These are phyloP conservation scores for Euphorbia pulcherrima DNA, from an alignment of 345 rosid species.

Conservation along the genomic window DNA sequence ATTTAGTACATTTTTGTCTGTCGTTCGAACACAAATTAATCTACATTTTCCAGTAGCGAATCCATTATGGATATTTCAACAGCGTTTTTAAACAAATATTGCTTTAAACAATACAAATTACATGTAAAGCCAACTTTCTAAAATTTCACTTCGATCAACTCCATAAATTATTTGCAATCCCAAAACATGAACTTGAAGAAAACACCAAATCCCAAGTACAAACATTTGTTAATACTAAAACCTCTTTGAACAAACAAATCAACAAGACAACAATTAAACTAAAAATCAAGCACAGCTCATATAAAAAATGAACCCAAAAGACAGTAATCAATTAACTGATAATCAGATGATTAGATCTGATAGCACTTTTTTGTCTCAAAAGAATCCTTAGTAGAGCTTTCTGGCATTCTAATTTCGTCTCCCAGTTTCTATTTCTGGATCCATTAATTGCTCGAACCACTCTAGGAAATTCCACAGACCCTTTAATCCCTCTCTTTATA, in stretches of 20 bases:
- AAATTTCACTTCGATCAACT: neutral
- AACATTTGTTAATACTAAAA: neutral
- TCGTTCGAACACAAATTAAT: slow-evolving; percentile 7
- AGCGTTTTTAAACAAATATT: too few relatives aligned
- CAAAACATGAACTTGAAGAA: slow-evolving; percentile 1
- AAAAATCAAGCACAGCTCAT: slow-evolving; percentile 6
- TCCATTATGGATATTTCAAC: too few relatives aligned
- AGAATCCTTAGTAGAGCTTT: slow-evolving; percentile 73
- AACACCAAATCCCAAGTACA: neutral
- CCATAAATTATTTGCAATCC: slow-evolving; percentile 18
- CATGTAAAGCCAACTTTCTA: neutral
- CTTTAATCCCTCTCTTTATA: slow-evolving; percentile 78
- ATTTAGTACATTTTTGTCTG: too few relatives aligned
- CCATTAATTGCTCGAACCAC: slow-evolving; percentile 57
- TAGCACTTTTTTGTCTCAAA: slow-evolving; percentile 56
- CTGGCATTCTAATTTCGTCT: slow-evolving; percentile 73
- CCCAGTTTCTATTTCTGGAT: slow-evolving; percentile 67
- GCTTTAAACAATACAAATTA: too few relatives aligned
- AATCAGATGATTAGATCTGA: slow-evolving; percentile 38
- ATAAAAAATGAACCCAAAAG: neutral
- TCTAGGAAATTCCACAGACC: slow-evolving; percentile 78
- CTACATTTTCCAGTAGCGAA: neutral
- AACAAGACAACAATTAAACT: slow-evolving; percentile 11
- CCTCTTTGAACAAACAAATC: slow-evolving; percentile 15
- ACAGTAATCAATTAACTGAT: slow-evolving; percentile 22